phyloP scores from a whole-genome alignment of 2,329 filamentous ascomycete genomes.

The Drechslerella coelobrocha region DNA sequence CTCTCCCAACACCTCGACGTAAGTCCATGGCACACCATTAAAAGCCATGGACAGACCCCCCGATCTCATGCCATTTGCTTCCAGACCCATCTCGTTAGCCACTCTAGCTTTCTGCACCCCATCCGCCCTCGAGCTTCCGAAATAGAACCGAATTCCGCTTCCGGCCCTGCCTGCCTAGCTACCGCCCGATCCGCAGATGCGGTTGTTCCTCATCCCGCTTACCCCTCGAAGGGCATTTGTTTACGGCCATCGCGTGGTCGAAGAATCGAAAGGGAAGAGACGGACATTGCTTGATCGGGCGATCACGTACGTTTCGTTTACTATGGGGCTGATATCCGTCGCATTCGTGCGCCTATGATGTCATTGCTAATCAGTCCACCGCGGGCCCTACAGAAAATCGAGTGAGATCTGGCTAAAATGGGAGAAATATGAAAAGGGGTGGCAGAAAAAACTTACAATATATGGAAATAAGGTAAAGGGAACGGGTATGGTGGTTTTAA shows the following conservation, averaged over 20 bases:
- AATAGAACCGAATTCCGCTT: not conserved
- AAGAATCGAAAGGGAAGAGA: slow-evolving; percentile 63
- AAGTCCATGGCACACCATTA: slow-evolving; percentile 24
- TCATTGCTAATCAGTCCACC: slow-evolving; percentile 9
- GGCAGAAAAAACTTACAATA: slow-evolving; percentile 84
- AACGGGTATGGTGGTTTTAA: not conserved
- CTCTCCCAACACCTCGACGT: slow-evolving; percentile 9
- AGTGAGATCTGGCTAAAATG: slow-evolving; percentile 77
- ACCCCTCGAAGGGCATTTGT: slow-evolving; percentile 89
- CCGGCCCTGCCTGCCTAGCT: not conserved
- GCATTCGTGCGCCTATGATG: slow-evolving; percentile 7
- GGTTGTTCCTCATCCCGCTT: slow-evolving; percentile 90
- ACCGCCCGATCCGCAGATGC: slow-evolving; percentile 67
- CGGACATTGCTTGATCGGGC: slow-evolving; percentile 53
- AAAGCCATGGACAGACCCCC: slow-evolving; percentile 38
- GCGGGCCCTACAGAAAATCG: slow-evolving; percentile 25
- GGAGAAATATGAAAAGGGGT: slow-evolving; percentile 82
- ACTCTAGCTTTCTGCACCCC: not conserved
- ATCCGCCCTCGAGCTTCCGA: slow-evolving; percentile 1
- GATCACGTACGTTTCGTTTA: slow-evolving; percentile 52
- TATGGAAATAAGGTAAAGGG: slow-evolving; percentile 77
- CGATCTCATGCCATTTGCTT: slow-evolving; percentile 6
- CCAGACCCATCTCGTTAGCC: slow-evolving; percentile 16
- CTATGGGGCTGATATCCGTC: slow-evolving; percentile 7
- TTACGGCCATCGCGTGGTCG: slow-evolving; percentile 80